Base-by-base conservation (phyloP, 1,284 basidiomycete species). In the Leccinum solheimii region DNA sequence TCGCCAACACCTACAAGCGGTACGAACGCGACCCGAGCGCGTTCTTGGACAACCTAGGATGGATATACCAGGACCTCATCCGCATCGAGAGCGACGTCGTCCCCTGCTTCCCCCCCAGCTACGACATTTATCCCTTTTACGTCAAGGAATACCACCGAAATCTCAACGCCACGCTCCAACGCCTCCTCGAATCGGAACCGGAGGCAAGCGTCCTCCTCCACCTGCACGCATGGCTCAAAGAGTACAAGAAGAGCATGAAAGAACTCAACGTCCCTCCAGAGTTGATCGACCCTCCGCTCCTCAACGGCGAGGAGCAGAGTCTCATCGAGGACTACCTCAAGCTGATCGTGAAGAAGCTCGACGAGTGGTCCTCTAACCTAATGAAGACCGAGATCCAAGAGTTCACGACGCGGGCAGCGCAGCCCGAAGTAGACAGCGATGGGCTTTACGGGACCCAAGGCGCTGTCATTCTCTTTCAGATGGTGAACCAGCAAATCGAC, bases 401-500 rank as follows among this genome's bases (percentile, higher is more conserved):
- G 62, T 99, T 99, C 78, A 86, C 86, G 9, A 83, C 86, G 57
- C 86, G 97, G 27, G 85, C 88, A 56, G 87, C 91, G 66, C 92
- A 94, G 27, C 97, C 96, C 1, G 96, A 98, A 72, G 79, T 92
- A 55, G 92, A 95, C 68, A 85, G 86, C 51, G 95, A 98, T 64
- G 94, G 94, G 6, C 81, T 92, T 66, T 98, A 98, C 73, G 92
- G 93, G 14, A 91, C 91, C 70, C 93, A 98, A 72, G 95, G 95
- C 30, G 91, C 96, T 14, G 86, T 96, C 62, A 97, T 98, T 70
- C 83, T 99, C 67, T 99, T 98, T 83, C 92, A 97, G 78, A 97
- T 97, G 90, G 91, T 99, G 70, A 98, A 98, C 74, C 96, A 98
- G 76, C 97, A 98, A 75, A 84, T 96, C 65, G 97, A 99, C 71